phyloP scores from a whole-genome alignment of 257 asterid species.

The Salvia rosmarinus region DNA sequence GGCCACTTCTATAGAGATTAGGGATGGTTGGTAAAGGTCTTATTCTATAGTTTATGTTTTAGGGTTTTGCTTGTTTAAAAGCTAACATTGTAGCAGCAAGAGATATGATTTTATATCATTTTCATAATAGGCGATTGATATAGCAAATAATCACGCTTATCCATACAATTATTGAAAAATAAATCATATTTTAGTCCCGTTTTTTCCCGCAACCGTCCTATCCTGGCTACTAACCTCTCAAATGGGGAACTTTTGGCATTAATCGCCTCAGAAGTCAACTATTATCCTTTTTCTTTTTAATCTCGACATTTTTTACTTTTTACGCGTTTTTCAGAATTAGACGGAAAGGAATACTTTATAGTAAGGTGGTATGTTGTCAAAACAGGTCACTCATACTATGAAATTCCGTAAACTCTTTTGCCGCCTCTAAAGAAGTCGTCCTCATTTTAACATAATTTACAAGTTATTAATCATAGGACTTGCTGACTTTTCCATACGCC shows the following conservation, averaged over 20 bases:
- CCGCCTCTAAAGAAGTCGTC: constrained; percentile 31
- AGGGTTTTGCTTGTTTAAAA: no score
- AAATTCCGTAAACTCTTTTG: constrained; percentile 40
- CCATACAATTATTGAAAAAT: constrained; percentile 1
- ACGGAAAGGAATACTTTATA: constrained; percentile 7
- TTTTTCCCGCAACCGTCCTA: constrained; percentile 35
- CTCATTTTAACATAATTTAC: no score
- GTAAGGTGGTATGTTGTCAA: constrained; percentile 10
- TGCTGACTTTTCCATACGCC: constrained; percentile 32
- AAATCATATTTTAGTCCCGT: neutral
- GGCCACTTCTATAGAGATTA: neutral
- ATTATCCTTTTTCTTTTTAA: neutral
- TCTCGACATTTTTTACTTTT: neutral
- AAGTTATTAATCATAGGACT: constrained; percentile 36
- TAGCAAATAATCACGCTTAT: neutral
- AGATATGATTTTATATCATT: constrained; percentile 4
- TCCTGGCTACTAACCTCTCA: constrained; percentile 15
- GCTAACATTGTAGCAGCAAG: no score
- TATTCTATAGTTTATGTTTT: no score
- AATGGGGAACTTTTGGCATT: neutral
- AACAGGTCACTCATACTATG: constrained; percentile 2
- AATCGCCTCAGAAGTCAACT: constrained; percentile 21
- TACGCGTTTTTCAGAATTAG: constrained; percentile 27
- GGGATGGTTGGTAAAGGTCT: no score
- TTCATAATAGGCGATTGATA: neutral